A percentile compares a stretch with the other conserved stretches of the same genome.
Conservation (phyloP, 179 eudicot species). For the Actinidia arguta region DNA sequence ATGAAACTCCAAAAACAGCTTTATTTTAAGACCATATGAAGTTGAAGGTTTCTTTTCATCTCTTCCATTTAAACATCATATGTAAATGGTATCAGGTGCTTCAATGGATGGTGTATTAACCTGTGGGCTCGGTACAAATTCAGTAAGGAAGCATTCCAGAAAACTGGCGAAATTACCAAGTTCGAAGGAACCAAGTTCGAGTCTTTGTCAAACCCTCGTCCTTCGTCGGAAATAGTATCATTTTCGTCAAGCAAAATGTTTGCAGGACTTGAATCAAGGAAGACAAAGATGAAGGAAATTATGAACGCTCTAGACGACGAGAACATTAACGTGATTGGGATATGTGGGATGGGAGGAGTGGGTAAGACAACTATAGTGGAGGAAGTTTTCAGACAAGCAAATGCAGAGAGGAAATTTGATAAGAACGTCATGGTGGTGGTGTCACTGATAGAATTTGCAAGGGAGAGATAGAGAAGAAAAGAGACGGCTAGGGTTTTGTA, state of each 20-base stretch:
- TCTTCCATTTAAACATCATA: too few relatives aligned
- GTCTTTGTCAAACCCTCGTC: constrained; percentile 26
- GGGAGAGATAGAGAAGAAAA: too few relatives aligned
- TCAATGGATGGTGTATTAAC: constrained; percentile 19
- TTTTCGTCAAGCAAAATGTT: constrained; percentile 32
- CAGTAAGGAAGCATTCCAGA: constrained; percentile 30
- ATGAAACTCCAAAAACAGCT: too few relatives aligned
- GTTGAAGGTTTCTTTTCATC: too few relatives aligned
- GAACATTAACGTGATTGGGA: constrained; percentile 31
- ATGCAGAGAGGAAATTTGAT: constrained; percentile 34
- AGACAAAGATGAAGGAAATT: constrained; percentile 24
- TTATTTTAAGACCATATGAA: too few relatives aligned
- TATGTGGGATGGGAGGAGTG: too few relatives aligned
- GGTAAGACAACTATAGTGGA: not conserved
- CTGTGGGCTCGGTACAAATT: constrained; percentile 19
- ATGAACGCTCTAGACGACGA: constrained; percentile 34
- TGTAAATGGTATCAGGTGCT: not conserved
- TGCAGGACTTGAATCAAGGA: constrained; percentile 39
- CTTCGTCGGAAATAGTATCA: constrained; percentile 28
- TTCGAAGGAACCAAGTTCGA: constrained; percentile 19
- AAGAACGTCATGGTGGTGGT: constrained; percentile 44
- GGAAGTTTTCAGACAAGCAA: constrained; percentile 34
- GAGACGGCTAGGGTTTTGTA: too few relatives aligned
- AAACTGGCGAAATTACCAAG: constrained; percentile 11
- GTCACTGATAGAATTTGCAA: too few relatives aligned